Percentiles rank a stretch among this genome's conserved stretches.
These are phyloP conservation scores for Perkinsus olseni DNA, from an alignment of 169 alveolate species.

Conservation along the genomic window DNA sequence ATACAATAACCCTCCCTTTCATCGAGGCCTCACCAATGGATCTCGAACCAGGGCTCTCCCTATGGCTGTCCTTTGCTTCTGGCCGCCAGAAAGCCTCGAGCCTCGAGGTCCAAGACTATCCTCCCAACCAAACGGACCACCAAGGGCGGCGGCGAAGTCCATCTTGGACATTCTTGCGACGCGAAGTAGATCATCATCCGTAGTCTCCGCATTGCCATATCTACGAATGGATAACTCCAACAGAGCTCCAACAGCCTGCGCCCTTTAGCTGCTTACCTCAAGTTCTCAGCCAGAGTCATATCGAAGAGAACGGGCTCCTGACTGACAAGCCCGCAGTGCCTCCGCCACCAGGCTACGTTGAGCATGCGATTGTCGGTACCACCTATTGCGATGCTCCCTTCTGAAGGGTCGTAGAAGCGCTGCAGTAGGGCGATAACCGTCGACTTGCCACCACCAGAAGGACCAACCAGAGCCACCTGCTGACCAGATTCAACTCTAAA, in stretches of 20 bases:
- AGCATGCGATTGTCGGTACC: slow-evolving; percentile 23
- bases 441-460: slow-evolving; percentile 72
- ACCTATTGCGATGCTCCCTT: slow-evolving; percentile 54
- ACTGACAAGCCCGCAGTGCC: slow-evolving; percentile 66
- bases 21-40: slow-evolving; percentile 28
- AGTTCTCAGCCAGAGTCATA: slow-evolving; percentile 79
- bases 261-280: slow-evolving; percentile 16
- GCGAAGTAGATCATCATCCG: slow-evolving; percentile 41
- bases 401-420: slow-evolving; percentile 49
- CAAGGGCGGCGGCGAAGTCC: background rate
- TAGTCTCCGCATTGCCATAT: slow-evolving; percentile 38
- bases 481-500: slow-evolving; percentile 64
- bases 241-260: background rate
- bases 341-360: slow-evolving; percentile 42
- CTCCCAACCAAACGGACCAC: slow-evolving; percentile 58
- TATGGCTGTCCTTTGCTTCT: slow-evolving; percentile 56
- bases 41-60: slow-evolving; percentile 64
- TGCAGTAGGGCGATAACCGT: slow-evolving; percentile 45
- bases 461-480: slow-evolving; percentile 76
- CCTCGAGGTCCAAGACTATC: slow-evolving; percentile 91
- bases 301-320: slow-evolving; percentile 84
- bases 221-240: background rate
- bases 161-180: background rate
- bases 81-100: slow-evolving; percentile 88
- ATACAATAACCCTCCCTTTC: too few species aligned